Percentiles rank a stretch among this genome's conserved stretches.
phyloP scores from a whole-genome alignment of 257 asterid genomes.

The Solanum dulcamara region DNA sequence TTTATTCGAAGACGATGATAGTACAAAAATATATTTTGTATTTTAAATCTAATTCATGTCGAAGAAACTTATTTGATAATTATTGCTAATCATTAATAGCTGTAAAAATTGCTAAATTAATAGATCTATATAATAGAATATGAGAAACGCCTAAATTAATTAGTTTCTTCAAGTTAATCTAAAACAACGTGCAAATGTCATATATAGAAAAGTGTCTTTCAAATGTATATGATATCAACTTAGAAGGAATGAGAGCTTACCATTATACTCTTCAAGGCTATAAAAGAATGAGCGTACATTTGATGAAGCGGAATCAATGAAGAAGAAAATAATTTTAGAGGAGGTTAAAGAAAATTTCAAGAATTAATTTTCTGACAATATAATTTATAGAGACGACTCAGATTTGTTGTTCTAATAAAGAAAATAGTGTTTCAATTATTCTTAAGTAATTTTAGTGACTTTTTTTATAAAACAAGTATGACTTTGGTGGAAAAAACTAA shows the following conservation, averaged over 20 bases:
- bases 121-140: not conserved
- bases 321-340: not conserved
- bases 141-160: not conserved
- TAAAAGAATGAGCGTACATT: not conserved
- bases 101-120: not conserved
- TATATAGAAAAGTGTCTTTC: not conserved
- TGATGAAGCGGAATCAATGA: not conserved
- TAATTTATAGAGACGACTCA: not conserved
- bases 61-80: not conserved
- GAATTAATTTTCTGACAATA: not conserved
- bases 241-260: not conserved
- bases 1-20: not conserved
- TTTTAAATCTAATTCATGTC: not conserved
- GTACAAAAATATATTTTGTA: not conserved
- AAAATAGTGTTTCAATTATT: not conserved
- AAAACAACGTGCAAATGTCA: not conserved
- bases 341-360: not conserved
- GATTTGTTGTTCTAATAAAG: not conserved
- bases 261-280: not conserved
- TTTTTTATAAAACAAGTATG: not conserved
- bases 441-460: not conserved
- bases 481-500: not conserved
- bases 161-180: not conserved
- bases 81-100: not conserved
- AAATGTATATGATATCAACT: not conserved